Evolutionary conservation across 228 moss, liverwort and hornwort species (phyloP), one percentile per base, ranked within the genome.

Genomic region (Sphagnum fallax): DNA sequence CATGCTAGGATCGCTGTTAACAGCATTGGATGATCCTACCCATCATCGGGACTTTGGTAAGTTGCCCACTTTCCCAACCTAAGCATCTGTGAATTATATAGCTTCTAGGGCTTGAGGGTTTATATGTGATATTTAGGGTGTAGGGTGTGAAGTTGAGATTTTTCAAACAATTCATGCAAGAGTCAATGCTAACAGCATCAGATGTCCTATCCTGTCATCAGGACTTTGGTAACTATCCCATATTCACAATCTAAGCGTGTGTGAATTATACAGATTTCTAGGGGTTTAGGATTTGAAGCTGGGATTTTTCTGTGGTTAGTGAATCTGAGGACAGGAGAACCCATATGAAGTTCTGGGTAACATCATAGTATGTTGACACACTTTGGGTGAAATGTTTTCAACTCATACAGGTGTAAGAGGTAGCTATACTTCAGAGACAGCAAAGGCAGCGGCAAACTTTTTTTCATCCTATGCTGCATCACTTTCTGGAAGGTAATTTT

Each of bases 41-140:
- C 90, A 88, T 53, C 76, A 88, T 72, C 74, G 72, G 69, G 90
- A 87, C 50, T 82, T 81, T 75, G 92, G 94, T 94, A 76, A 48
- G 90, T 77, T 10, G 1, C 32, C 32, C 32, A 32, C 32, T 32
- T 32, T 32, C 32, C 32, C 32, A 57, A 5, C 4, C 50, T 16
- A 15, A 11, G 16, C 8, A 67, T 67, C 51, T 11, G 48, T 50
- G 32, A 52, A 47, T 4, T 49, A 50, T 16, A 48, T 6, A 6
- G 12, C 67, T 13, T 51, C 67, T 8, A 49, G 50, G 48, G 50
- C 4, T 16, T n/a, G 4, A 62, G 9, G 12, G 4, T 61, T 52
- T 52, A 60, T 16, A 48, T 15, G 8, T 51, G 15, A 58, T 32
- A n/a, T 14, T 51, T 49, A 4, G 16, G 4, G 10, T 69, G 5